Evolutionary conservation across 805 yeast species (phyloP).

Genomic region (Hanseniaspora nectarophila): DNA sequence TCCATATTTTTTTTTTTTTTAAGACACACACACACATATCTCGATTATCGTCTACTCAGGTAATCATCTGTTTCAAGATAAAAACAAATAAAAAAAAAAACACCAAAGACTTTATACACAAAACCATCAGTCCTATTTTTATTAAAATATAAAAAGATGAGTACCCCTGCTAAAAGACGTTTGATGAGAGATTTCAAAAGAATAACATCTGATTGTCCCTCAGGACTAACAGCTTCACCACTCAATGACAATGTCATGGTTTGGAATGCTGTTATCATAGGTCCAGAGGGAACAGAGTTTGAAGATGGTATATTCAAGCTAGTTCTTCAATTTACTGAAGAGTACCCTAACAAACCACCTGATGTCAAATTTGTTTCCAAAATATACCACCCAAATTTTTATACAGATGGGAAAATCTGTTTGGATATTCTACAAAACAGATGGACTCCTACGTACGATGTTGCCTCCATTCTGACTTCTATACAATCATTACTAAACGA

Average conservation of each 20-base stretch:
- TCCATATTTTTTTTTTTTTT: too few relatives aligned
- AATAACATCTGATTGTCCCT: conserved; percentile 96
- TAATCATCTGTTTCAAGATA: too few relatives aligned
- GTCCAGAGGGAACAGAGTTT: conserved; percentile 94
- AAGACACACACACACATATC: too few relatives aligned
- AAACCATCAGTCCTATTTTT: background rate
- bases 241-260: conserved; percentile 93
- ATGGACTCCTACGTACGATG: conserved; percentile 98
- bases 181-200: conserved; percentile 97
- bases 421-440: conserved; percentile 90
- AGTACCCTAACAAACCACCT: conserved; percentile 96
- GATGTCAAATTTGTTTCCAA: conserved; percentile 78
- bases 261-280: conserved; percentile 95
- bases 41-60: too few relatives aligned
- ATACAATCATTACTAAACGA: conserved; percentile 86
- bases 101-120: background rate
- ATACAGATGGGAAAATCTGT: conserved; percentile 89
- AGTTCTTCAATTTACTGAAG: conserved; percentile 82
- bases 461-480: conserved; percentile 85
- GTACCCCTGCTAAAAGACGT: conserved; percentile 97
- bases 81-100: background rate
- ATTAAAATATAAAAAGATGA: conserved; percentile 42
- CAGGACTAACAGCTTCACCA: conserved; percentile 95
- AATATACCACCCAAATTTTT: conserved; percentile 97
- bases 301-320: conserved; percentile 95